Evolutionary conservation across 345 rosid species (phyloP).

Genomic region (Mallotus nudiflorus): DNA sequence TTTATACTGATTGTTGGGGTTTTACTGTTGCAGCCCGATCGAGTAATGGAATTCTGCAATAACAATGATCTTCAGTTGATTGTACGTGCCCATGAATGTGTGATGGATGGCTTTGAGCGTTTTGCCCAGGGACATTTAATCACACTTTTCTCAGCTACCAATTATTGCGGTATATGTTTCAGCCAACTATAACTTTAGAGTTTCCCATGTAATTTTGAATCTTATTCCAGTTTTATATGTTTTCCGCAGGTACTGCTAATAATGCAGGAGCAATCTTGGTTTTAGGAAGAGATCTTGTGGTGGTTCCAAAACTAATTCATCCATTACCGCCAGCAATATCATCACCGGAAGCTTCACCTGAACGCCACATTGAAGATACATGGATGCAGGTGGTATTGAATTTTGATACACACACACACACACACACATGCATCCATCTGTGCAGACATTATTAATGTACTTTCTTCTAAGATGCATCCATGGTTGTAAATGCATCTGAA

Average conservation of each 20-base stretch:
- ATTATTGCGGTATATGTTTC: slow-evolving; percentile 80
- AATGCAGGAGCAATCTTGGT: slow-evolving; percentile 98
- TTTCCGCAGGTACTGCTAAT: slow-evolving; percentile 84
- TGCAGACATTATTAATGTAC: no score
- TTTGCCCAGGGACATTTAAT: slow-evolving; percentile 97
- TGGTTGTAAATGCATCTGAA: neutral
- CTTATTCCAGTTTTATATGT: slow-evolving; percentile 9
- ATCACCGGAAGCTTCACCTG: slow-evolving; percentile 82
- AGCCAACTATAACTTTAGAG: neutral
- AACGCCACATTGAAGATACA: slow-evolving; percentile 84
- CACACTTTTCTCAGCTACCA: slow-evolving; percentile 95
- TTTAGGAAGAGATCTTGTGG: slow-evolving; percentile 96
- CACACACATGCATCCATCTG: no score
- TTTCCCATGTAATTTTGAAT: neutral
- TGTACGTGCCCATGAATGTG: slow-evolving; percentile 98
- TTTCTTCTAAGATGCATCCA: neutral
- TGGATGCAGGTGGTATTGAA: slow-evolving; percentile 88
- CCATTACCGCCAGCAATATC: slow-evolving; percentile 93
- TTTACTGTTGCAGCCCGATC: slow-evolving; percentile 76
- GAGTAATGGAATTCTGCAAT: slow-evolving; percentile 97
- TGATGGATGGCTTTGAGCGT: slow-evolving; percentile 99
- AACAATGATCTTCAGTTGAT: slow-evolving; percentile 98
- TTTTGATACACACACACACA: neutral
- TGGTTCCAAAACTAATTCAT: slow-evolving; percentile 95
- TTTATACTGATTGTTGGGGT: slow-evolving; percentile 23